Evolutionary conservation across 441 rosid genomes (phyloP), one percentile per base, ranked within the genome.

Genomic region (Pelargonium fulgidum): DNA sequence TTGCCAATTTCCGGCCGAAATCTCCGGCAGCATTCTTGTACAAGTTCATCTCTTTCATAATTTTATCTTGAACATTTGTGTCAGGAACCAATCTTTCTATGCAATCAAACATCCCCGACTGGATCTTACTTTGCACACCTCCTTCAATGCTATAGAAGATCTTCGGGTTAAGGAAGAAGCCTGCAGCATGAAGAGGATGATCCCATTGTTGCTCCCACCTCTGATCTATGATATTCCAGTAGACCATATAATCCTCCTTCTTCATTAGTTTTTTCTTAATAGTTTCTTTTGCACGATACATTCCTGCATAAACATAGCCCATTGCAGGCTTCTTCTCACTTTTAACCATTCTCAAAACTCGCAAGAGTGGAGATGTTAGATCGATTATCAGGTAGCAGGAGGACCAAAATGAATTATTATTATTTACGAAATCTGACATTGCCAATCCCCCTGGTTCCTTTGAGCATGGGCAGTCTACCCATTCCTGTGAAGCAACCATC

Each of bases 401-500:
- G 64, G 88, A 86, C 99, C 98, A 92, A 81, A 92, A 94, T 22
- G 78, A 72, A 68, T 87, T 83, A 61, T 83, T 86, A 70, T 80
- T 86, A 45, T n/a, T n/a, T n/a, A 89, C 70, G 65, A 81, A 74
- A 79, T 90, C 96, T 11, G 89, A 67, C 84, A 89, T 78, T 24
- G 83, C 88, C 39, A 86, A 72, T 65, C 92, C 99, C 48, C 86
- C 93, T 0, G 84, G 82, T 70, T 85, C 85, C 80, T 90, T 90
- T 0, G 97, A 85, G 68, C 83, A 83, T 0, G 78, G 84, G 74
- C 85, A 86, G 48, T 90, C 90, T 67, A 84, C 74, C 99, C 99
- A 92, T 77, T 94, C 98, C 50, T 84, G 84, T 7, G 99, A 92
- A 72, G 91, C 84, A 66, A 90, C 89, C 99, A 94, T 94, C 77